Conservation (phyloP, 805 yeast species). For the Candida jianshihensis region DNA sequence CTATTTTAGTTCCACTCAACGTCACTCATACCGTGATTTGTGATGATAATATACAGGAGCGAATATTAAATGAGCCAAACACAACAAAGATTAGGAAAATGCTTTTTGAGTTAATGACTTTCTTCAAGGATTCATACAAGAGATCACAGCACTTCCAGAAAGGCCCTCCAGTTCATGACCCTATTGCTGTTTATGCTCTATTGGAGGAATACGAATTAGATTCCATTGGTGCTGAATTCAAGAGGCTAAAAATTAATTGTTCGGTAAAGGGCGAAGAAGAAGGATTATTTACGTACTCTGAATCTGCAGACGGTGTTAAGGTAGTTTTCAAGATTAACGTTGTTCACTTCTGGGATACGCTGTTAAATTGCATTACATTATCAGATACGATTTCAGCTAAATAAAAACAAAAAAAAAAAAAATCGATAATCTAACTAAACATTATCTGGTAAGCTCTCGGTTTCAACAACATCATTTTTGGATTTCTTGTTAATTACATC, state of each 20-base stretch:
- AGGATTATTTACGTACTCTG: constrained; percentile 11
- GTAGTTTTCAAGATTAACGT: constrained; percentile 35
- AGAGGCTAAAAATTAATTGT: constrained; percentile 9
- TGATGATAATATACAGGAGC: constrained; percentile 31
- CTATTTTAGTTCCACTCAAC: constrained; percentile 58
- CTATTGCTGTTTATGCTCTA: constrained; percentile 58
- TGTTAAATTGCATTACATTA: constrained; percentile 28
- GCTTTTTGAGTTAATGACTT: constrained; percentile 46
- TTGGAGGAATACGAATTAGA: constrained; percentile 27
- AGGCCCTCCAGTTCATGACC: constrained; percentile 82
- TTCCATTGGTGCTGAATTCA: constrained; percentile 14
- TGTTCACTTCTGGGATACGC: constrained; percentile 37
- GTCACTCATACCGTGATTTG: constrained; percentile 63
- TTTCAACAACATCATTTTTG: too few species aligned
- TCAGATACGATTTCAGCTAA: constrained; percentile 22
- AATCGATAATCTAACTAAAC: too few species aligned
- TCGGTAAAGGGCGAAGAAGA: constrained; percentile 24
- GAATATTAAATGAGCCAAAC: constrained; percentile 30
- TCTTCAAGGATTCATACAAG: constrained; percentile 40
- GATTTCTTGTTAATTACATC: too few species aligned
- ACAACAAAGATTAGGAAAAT: constrained; percentile 41
- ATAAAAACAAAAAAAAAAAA: too few species aligned
- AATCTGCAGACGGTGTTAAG: constrained; percentile 25
- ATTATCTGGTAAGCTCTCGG: too few species aligned
- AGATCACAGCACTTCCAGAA: constrained; percentile 33